phyloP scores from a whole-genome alignment of 78 protist species.

The Emiliania huxleyi region DNA sequence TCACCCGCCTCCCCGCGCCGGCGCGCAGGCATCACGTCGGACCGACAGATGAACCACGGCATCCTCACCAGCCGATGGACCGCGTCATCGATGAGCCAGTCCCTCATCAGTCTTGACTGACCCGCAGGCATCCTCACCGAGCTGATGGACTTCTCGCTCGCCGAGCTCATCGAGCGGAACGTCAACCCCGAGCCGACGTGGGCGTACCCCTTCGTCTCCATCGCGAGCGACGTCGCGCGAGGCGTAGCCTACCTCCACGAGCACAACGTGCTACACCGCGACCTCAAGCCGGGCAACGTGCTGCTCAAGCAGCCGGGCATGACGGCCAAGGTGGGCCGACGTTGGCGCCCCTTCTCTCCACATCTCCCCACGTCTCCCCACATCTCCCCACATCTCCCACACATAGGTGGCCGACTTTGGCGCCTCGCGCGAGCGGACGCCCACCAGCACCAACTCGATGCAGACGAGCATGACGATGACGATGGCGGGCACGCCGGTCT shows the following conservation, averaged over 20 bases:
- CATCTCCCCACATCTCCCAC: too few species aligned
- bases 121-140: constrained; percentile 1
- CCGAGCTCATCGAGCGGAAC: neutral
- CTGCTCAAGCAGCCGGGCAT: neutral
- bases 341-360: too few species aligned
- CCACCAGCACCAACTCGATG: neutral
- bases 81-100: too few species aligned
- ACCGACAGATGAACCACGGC: neutral
- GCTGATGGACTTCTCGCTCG: neutral
- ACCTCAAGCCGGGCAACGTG: neutral
- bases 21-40: neutral
- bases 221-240: neutral
- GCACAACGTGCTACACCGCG: neutral
- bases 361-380: too few species aligned
- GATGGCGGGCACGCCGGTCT: neutral
- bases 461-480: neutral
- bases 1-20: too few species aligned
- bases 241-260: neutral
- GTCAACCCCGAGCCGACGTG: neutral
- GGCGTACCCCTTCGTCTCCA: neutral
- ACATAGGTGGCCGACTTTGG: neutral
- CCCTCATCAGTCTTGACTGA: too few species aligned
- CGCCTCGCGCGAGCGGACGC: neutral
- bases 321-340: neutral
- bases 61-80: too few species aligned